A percentile compares a stretch with the other conserved stretches of the same genome.
Evolutionary conservation across 2,329 filamentous ascomycete species (phyloP).

Genomic region (Stachybotrys elegans): DNA sequence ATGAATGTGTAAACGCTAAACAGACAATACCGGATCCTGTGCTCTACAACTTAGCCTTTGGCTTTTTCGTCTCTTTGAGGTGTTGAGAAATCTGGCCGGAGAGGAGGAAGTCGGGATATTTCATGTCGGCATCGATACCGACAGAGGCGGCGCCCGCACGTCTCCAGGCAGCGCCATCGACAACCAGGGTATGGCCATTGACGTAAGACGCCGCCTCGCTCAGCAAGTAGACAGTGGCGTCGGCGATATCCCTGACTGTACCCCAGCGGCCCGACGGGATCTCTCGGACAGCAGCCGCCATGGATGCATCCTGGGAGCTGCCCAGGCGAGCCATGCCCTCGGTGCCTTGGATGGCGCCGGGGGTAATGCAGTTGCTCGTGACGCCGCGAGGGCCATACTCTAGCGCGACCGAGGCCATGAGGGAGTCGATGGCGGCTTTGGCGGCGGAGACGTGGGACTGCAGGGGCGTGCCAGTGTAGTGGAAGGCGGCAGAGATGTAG

Average conservation of each 20-base stretch:
- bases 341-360: constrained; percentile 79
- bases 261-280: constrained; percentile 76
- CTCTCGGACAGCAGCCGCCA: constrained; percentile 27
- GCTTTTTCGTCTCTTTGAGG: constrained; percentile 27
- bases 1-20: too few species aligned
- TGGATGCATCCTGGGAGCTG: constrained; percentile 28
- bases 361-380: constrained; percentile 83
- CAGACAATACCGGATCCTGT: neutral
- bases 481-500: constrained; percentile 85
- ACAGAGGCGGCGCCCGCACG: constrained; percentile 40
- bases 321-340: constrained; percentile 69
- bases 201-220: constrained; percentile 82
- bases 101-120: constrained; percentile 47
- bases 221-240: constrained; percentile 87
- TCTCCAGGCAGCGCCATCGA: constrained; percentile 59
- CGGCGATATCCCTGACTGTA: constrained; percentile 79
- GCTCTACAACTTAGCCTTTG: constrained; percentile 34
- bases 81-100: constrained; percentile 27
- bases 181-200: constrained; percentile 76
- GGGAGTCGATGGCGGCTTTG: constrained; percentile 84
- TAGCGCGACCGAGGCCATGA: constrained; percentile 73
- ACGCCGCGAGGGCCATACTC: constrained; percentile 88
- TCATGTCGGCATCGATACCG: constrained; percentile 41
- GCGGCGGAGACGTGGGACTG: constrained; percentile 89
- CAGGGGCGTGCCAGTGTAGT: constrained; percentile 80